Evolutionary conservation across 148 eudicot genomes (phyloP).

Genomic region (Rhododendron ferrugineum): DNA sequence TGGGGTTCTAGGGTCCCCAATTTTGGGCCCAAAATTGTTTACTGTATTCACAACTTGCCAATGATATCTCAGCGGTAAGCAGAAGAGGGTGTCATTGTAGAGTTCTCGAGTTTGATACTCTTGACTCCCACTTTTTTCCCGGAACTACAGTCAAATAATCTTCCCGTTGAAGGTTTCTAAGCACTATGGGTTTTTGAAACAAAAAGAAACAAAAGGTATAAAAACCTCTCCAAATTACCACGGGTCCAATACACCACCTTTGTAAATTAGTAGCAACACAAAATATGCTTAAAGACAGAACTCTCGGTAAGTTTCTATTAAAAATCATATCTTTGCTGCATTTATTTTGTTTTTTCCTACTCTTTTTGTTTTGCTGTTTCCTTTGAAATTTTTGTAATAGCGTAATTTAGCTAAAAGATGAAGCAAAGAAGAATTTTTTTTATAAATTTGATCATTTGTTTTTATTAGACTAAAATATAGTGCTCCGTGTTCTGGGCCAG

Average conservation of each 20-base stretch:
- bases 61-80: background rate
- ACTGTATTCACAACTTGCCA: background rate
- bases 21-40: background rate
- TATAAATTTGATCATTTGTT: background rate
- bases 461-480: background rate
- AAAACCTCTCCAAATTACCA: background rate
- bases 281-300: background rate
- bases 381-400: background rate
- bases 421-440: background rate
- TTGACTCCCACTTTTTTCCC: background rate
- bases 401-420: background rate
- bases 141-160: background rate
- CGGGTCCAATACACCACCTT: background rate
- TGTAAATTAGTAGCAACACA: background rate
- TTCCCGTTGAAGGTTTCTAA: background rate
- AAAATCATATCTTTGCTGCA: background rate
- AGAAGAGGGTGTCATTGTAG: background rate
- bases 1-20: background rate
- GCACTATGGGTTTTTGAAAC: background rate
- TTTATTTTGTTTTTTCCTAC: background rate
- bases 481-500: background rate
- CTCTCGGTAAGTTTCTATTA: background rate
- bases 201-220: background rate
- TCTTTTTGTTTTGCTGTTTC: background rate
- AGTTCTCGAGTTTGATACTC: background rate